These are phyloP conservation scores for Blastocystis sp. DNA, from an alignment of 352 stramenopile species.

Conservation along the genomic window DNA sequence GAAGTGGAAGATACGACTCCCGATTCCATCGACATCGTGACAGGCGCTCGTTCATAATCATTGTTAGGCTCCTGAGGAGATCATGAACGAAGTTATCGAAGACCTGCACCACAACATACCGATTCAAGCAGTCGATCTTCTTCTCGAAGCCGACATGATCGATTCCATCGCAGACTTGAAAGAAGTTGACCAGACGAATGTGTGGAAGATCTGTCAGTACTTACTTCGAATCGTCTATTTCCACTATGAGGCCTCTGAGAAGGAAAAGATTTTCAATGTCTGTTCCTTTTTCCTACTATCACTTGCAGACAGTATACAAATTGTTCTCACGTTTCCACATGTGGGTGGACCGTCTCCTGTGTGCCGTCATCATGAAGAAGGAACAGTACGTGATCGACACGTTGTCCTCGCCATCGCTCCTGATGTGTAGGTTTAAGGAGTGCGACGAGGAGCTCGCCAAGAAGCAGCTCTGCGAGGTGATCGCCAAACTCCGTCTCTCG, in stretches of 20 bases:
- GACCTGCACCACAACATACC: constrained; percentile 51
- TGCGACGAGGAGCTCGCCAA: not conserved
- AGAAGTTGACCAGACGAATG: constrained; percentile 48
- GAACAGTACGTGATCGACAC: constrained; percentile 43
- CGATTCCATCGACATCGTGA: constrained; percentile 1
- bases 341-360: constrained; percentile 34
- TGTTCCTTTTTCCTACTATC: not conserved
- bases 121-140: constrained; percentile 53
- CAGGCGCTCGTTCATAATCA: not conserved
- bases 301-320: constrained; percentile 17
- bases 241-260: constrained; percentile 13
- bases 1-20: not conserved
- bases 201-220: constrained; percentile 55
- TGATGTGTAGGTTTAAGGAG: not conserved
- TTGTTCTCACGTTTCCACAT: constrained; percentile 41
- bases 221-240: constrained; percentile 45
- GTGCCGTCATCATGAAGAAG: constrained; percentile 38
- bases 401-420: not conserved
- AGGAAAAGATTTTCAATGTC: constrained; percentile 32
- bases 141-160: constrained; percentile 25
- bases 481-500: constrained; percentile 4
- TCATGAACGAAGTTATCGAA: constrained; percentile 28
- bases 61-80: constrained; percentile 8
- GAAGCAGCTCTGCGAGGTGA: constrained; percentile 41
- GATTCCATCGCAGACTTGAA: constrained; percentile 3